These are phyloP conservation scores for Pseudozyma thailandica DNA, from an alignment of 1,284 basidiomycete genomes.

Conservation along the genomic window DNA sequence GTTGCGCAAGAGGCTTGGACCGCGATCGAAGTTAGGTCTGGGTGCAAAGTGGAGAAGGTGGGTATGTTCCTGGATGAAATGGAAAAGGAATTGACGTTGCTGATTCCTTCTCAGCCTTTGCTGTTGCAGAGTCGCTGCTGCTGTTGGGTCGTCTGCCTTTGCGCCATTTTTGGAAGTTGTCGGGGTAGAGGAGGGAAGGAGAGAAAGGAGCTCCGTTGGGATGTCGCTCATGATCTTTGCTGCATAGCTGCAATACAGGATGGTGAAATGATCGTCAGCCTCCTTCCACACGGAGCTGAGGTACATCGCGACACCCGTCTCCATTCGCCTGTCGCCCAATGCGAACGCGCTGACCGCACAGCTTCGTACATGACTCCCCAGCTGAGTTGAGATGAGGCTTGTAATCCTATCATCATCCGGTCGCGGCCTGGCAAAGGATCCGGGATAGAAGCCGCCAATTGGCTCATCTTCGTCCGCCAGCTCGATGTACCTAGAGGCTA, in stretches of 20 bases:
- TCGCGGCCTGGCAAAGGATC: slow-evolving; percentile 11
- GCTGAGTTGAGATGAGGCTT: slow-evolving; percentile 19
- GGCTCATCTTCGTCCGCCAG: slow-evolving; percentile 24
- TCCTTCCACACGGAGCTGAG: slow-evolving; percentile 52
- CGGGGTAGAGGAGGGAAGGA: slow-evolving; percentile 22
- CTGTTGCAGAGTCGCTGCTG: slow-evolving; percentile 6
- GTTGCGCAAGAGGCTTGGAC: slow-evolving; percentile 40
- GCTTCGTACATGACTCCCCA: slow-evolving; percentile 40
- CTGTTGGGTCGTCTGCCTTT: slow-evolving; percentile 2
- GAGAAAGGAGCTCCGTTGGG: slow-evolving; percentile 38
- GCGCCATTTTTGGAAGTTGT: slow-evolving; percentile 14
- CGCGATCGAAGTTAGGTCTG: slow-evolving; percentile 44
- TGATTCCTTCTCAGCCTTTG: slow-evolving; percentile 31
- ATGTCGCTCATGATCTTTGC: slow-evolving; percentile 54
- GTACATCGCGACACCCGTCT: slow-evolving; percentile 46
- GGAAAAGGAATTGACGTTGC: slow-evolving; percentile 47
- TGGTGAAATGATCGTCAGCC: slow-evolving; percentile 48
- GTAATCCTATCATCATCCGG: slow-evolving; percentile 32
- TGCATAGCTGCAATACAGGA: slow-evolving; percentile 49
- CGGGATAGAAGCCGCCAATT: slow-evolving; percentile 7
- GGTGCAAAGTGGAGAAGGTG: slow-evolving; percentile 50
- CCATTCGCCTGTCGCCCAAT: slow-evolving; percentile 37
- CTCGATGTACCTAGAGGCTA: slow-evolving; percentile 45
- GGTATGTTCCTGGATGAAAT: slow-evolving; percentile 50
- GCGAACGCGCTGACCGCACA: slow-evolving; percentile 41